These are phyloP conservation scores for Sonneratia alba DNA, from an alignment of 345 rosid genomes.

Conservation along the genomic window DNA sequence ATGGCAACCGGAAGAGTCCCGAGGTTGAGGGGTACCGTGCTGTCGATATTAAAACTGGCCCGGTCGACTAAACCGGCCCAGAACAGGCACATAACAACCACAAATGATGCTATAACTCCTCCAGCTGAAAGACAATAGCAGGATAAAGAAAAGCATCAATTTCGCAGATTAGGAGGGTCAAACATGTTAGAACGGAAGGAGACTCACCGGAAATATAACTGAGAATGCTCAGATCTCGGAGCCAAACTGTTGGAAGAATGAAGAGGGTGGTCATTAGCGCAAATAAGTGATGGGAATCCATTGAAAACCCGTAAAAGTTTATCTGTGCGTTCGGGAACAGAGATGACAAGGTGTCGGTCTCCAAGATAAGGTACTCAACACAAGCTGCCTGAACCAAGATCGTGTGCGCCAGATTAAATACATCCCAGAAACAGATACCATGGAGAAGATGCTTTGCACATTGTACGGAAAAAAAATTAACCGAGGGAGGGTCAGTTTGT, in stretches of 20 bases:
- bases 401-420: neutral
- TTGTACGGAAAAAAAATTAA: neutral
- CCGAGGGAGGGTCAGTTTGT: conserved; percentile 13
- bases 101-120: conserved; percentile 80
- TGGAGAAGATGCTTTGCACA: neutral
- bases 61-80: conserved; percentile 83
- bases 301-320: conserved; percentile 41
- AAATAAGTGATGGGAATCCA: conserved; percentile 54
- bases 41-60: conserved; percentile 54
- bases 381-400: conserved; percentile 62
- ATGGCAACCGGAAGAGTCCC: conserved; percentile 83
- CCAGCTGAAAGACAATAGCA: conserved; percentile 44
- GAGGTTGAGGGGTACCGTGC: conserved; percentile 46
- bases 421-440: neutral
- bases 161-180: neutral
- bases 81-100: conserved; percentile 75
- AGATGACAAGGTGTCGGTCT: conserved; percentile 73
- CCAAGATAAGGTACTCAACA: conserved; percentile 84
- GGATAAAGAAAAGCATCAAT: neutral
- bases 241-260: conserved; percentile 88
- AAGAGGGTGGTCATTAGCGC: conserved; percentile 61
- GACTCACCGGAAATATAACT: conserved; percentile 80
- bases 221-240: conserved; percentile 73
- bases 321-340: conserved; percentile 69
- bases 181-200: neutral